Evolutionary conservation across 2,329 filamentous ascomycete species (phyloP).

Genomic region (Paradendryphiella salina): DNA sequence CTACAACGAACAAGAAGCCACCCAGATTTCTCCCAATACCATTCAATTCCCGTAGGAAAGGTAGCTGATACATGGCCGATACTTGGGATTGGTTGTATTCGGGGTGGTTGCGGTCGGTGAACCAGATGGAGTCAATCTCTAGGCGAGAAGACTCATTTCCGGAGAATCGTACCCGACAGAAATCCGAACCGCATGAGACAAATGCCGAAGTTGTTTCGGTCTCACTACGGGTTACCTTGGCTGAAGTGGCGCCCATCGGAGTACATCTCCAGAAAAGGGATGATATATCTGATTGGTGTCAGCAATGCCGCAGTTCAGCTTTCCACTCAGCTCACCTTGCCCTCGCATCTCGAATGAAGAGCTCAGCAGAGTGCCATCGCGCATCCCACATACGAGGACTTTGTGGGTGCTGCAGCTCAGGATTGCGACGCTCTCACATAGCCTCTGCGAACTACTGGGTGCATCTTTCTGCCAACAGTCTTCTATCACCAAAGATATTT

Average conservation of each 20-base stretch:
- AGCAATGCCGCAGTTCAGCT: neutral
- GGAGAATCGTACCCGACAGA: slow-evolving; percentile 39
- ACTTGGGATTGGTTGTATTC: slow-evolving; percentile 38
- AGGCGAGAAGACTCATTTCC: slow-evolving; percentile 9
- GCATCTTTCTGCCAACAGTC: slow-evolving; percentile 11
- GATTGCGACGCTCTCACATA: slow-evolving; percentile 40
- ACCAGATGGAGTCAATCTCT: slow-evolving; percentile 45
- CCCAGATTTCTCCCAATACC: slow-evolving; percentile 46
- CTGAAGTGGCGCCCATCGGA: slow-evolving; percentile 38
- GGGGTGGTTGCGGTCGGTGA: slow-evolving; percentile 36
- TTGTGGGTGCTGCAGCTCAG: slow-evolving; percentile 13
- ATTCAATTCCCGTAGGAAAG: slow-evolving; percentile 28
- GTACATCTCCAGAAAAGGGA: slow-evolving; percentile 12
- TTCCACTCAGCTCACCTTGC: slow-evolving; percentile 11
- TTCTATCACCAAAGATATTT: slow-evolving; percentile 16
- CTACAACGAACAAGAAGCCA: slow-evolving; percentile 54
- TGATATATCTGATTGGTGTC: slow-evolving; percentile 5
- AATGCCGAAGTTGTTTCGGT: slow-evolving; percentile 38
- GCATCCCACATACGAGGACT: slow-evolving; percentile 43
- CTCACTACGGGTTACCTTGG: slow-evolving; percentile 26
- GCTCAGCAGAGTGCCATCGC: slow-evolving; percentile 40
- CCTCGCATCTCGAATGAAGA: slow-evolving; percentile 4
- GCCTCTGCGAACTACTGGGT: slow-evolving; percentile 12
- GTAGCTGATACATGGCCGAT: slow-evolving; percentile 40
- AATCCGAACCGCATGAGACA: slow-evolving; percentile 46